Percentiles rank a stretch among this genome's conserved stretches.
Evolutionary conservation across 495 filamentous ascomycete species (phyloP).

Genomic region (Thermothielavioides terrestris): DNA sequence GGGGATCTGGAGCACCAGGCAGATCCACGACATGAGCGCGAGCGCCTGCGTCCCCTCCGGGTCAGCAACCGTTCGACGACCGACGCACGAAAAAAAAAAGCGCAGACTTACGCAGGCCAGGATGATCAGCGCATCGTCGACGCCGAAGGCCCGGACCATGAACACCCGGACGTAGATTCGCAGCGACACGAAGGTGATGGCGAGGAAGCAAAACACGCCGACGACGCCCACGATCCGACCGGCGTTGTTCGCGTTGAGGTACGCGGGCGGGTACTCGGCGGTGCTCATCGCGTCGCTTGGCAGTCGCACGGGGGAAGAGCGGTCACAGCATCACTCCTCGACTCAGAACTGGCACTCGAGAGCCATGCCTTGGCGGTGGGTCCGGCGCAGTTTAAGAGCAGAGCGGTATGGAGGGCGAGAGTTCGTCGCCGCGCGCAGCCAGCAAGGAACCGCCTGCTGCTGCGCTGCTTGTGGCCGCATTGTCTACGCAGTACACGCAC

Average conservation of each 20-base stretch:
- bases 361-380: neutral
- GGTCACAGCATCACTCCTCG: too few relatives aligned
- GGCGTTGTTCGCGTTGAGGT: conserved; percentile 5
- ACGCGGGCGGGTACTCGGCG: neutral
- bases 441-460: too few relatives aligned
- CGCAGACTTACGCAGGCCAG: conserved; percentile 15
- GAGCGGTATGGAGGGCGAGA: too few relatives aligned
- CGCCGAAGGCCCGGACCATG: conserved; percentile 24
- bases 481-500: too few relatives aligned
- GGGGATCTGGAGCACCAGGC: conserved; percentile 18
- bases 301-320: too few relatives aligned
- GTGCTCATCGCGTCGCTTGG: neutral
- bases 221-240: conserved; percentile 11
- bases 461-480: too few relatives aligned
- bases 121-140: conserved; percentile 37
- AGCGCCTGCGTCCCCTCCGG: neutral
- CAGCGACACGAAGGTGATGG: conserved; percentile 11
- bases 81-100: neutral
- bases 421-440: too few relatives aligned
- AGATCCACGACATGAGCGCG: conserved; percentile 11
- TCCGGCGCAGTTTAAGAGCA: too few relatives aligned
- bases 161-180: conserved; percentile 25
- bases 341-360: neutral
- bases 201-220: conserved; percentile 6
- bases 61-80: neutral